These are phyloP conservation scores for Candida palmyrensis DNA, from an alignment of 805 yeast species.

Conservation along the genomic window DNA sequence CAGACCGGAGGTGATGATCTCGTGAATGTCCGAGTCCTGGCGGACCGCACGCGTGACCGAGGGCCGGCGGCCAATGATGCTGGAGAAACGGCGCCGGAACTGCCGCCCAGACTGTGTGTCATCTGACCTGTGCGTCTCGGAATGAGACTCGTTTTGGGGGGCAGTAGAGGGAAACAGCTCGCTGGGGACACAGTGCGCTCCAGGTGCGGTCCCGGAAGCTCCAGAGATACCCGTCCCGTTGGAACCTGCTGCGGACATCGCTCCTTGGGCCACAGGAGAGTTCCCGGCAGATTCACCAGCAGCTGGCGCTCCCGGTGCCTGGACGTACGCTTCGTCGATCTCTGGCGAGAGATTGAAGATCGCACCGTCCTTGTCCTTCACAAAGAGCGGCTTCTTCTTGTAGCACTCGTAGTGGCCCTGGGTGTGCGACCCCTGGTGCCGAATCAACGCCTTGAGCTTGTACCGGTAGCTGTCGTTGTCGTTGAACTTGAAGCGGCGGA, in stretches of 20 bases:
- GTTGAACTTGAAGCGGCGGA: conserved; percentile 32
- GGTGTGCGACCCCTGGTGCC: conserved; percentile 85
- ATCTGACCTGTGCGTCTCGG: not conserved
- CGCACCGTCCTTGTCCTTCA: conserved; percentile 38
- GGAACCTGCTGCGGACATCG: conserved; percentile 4
- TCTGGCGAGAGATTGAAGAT: conserved; percentile 39
- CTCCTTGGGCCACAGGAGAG: not conserved
- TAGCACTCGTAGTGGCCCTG: conserved; percentile 91
- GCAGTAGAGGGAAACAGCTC: too few relatives aligned
- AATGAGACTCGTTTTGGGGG: not conserved
- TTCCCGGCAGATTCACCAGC: conserved; percentile 1
- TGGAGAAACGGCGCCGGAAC: conserved; percentile 31
- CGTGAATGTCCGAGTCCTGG: conserved; percentile 29
- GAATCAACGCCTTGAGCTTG: conserved; percentile 63
- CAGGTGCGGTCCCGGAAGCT: too few relatives aligned
- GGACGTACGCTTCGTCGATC: conserved; percentile 26
- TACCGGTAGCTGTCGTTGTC: conserved; percentile 45
- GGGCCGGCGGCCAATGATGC: conserved; percentile 39
- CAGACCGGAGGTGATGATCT: conserved; percentile 32
- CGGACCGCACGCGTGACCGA: conserved; percentile 36
- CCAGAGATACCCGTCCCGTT: not conserved
- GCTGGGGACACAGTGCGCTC: too few relatives aligned
- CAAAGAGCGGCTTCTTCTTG: conserved; percentile 65
- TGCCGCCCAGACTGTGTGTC: conserved; percentile 16
- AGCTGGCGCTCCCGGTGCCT: conserved; percentile 5